Percentiles rank a stretch among this genome's conserved stretches.
These are phyloP conservation scores for Suhomyces vadensis DNA, from an alignment of 805 yeast species.

Conservation along the genomic window DNA sequence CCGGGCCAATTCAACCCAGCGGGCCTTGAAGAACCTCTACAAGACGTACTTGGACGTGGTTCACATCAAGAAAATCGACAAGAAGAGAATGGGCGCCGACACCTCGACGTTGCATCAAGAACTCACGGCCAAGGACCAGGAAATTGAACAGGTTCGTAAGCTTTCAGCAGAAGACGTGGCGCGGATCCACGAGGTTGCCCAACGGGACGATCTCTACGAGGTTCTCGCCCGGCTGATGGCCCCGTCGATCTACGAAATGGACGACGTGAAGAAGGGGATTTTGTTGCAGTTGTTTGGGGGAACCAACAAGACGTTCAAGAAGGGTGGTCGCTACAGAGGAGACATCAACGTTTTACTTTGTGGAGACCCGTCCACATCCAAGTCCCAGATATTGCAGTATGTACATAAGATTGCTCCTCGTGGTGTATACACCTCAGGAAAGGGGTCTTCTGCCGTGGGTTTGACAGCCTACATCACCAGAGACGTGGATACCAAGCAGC, in stretches of 20 bases:
- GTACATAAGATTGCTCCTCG: slow-evolving; percentile 98
- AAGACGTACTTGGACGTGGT: slow-evolving; percentile 95
- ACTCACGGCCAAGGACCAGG: slow-evolving; percentile 62
- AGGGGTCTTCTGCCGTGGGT: slow-evolving; percentile 99
- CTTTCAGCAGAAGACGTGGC: slow-evolving; percentile 69
- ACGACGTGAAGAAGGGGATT: slow-evolving; percentile 95
- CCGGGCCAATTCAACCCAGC: slow-evolving; percentile 78
- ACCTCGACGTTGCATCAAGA: slow-evolving; percentile 56
- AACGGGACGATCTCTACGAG: slow-evolving; percentile 80
- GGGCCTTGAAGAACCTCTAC: slow-evolving; percentile 79
- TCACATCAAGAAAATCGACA: slow-evolving; percentile 85
- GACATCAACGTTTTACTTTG: slow-evolving; percentile 89
- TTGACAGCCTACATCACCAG: slow-evolving; percentile 95
- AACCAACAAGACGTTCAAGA: slow-evolving; percentile 79
- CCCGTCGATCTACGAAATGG: slow-evolving; percentile 95
- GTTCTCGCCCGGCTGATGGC: slow-evolving; percentile 87
- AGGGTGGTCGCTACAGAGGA: slow-evolving; percentile 95
- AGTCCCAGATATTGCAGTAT: slow-evolving; percentile 90
- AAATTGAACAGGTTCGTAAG: slow-evolving; percentile 73
- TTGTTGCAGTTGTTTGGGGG: slow-evolving; percentile 94
- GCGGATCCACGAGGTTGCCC: slow-evolving; percentile 59
- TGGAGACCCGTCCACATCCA: slow-evolving; percentile 98
- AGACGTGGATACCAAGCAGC: slow-evolving; percentile 89
- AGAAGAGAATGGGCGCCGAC: slow-evolving; percentile 78
- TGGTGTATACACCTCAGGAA: slow-evolving; percentile 97